These are phyloP conservation scores for Backusella tuberculispora DNA, from an alignment of 192 early-diverging fungal genomes.

Conservation along the genomic window DNA sequence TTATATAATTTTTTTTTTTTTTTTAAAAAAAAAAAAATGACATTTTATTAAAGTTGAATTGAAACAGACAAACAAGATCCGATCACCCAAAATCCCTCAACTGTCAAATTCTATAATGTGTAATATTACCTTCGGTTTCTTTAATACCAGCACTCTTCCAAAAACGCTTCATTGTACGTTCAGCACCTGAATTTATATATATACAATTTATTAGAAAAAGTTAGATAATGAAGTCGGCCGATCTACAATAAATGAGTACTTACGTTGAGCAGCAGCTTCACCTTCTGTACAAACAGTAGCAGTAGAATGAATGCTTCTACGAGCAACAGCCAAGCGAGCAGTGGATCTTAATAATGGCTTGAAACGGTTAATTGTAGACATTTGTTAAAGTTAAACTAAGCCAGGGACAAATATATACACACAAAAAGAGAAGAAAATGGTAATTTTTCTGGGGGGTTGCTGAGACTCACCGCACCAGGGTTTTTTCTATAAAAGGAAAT, in stretches of 20 bases:
- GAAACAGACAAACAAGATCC: too few species aligned
- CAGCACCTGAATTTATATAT: slow-evolving; percentile 42
- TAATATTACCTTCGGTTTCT: slow-evolving; percentile 50
- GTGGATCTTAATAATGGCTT: slow-evolving; percentile 12
- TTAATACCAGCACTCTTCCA: slow-evolving; percentile 61
- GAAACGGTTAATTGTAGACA: neutral
- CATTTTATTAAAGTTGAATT: too few species aligned
- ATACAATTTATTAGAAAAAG: neutral
- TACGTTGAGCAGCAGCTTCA: slow-evolving; percentile 23
- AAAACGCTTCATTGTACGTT: slow-evolving; percentile 62
- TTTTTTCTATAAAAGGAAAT: slow-evolving; percentile 8
- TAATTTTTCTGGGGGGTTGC: neutral
- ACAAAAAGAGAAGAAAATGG: neutral
- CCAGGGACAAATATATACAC: slow-evolving; percentile 7
- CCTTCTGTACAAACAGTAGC: neutral
- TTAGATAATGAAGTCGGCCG: neutral
- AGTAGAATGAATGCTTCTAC: slow-evolving; percentile 14
- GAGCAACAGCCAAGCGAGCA: neutral
- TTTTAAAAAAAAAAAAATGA: too few species aligned
- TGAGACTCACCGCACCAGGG: neutral
- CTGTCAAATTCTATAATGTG: neutral
- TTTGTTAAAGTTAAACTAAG: neutral
- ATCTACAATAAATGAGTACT: neutral
- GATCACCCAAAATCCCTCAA: too few species aligned
- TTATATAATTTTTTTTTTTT: neutral